Conservation (phyloP, 805 yeast genomes). For the Lipomyces kockii region DNA sequence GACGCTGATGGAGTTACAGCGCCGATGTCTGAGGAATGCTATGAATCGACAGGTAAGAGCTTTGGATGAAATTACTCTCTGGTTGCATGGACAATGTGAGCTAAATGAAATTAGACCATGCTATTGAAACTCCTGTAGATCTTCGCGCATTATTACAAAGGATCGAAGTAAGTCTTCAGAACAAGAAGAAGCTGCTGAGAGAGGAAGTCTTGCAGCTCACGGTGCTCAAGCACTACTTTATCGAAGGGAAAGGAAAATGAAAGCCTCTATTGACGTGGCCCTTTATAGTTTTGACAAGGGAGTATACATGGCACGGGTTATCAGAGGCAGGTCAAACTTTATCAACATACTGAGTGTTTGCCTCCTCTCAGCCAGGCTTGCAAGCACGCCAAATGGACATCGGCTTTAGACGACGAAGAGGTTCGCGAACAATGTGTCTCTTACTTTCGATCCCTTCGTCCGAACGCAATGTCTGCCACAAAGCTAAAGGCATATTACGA, state of each 20-base stretch:
- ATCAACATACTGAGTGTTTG: slow-evolving; percentile 2
- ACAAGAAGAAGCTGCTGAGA: neutral
- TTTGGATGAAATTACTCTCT: too few species aligned
- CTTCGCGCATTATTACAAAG: neutral
- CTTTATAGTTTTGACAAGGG: neutral
- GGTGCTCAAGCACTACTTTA: slow-evolving; percentile 3
- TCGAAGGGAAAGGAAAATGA: neutral
- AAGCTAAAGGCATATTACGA: neutral
- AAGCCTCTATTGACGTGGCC: slow-evolving; percentile 5
- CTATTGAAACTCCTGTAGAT: neutral
- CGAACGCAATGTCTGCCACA: slow-evolving; percentile 1
- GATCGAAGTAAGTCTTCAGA: slow-evolving; percentile 1
- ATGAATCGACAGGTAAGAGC: too few species aligned
- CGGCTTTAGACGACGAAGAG: neutral
- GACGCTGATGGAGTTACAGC: neutral
- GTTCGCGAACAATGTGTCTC: slow-evolving; percentile 3
- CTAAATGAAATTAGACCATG: neutral
- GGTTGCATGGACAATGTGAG: neutral
- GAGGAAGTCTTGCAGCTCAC: slow-evolving; percentile 3
- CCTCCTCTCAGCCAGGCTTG: slow-evolving; percentile 3
- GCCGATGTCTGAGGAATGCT: too few species aligned
- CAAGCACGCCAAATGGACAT: neutral
- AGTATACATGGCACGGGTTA: too few species aligned
- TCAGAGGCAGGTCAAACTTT: neutral
- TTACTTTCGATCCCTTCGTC: neutral